A percentile compares a stretch with the other conserved stretches of the same genome.
phyloP scores from a whole-genome alignment of 2,329 filamentous ascomycete species.

The Shiraia sp. region DNA sequence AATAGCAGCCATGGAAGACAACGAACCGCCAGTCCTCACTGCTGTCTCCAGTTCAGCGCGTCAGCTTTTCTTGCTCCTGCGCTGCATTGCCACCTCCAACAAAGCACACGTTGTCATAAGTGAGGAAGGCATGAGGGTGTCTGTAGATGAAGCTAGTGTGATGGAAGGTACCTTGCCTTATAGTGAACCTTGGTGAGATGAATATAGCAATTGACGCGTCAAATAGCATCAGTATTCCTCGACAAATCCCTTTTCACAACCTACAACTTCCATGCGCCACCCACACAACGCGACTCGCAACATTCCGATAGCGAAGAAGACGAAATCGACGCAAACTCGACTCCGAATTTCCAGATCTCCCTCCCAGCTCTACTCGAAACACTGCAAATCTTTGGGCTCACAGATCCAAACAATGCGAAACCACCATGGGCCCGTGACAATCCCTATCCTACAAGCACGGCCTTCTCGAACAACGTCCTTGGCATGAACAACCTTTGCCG shows the following conservation, averaged over 20 bases:
- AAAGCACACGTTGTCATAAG: constrained; percentile 76
- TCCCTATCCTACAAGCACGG: constrained; percentile 63
- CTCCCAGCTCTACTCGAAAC: constrained; percentile 88
- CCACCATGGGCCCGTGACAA: constrained; percentile 46
- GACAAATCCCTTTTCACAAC: constrained; percentile 87
- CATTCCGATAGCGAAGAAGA: constrained; percentile 35
- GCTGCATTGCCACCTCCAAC: constrained; percentile 64
- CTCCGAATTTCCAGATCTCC: constrained; percentile 82
- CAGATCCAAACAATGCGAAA: constrained; percentile 46
- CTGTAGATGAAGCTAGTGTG: constrained; percentile 82
- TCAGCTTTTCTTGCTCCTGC: constrained; percentile 69
- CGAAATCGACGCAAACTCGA: constrained; percentile 47
- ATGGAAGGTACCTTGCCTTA: constrained; percentile 72
- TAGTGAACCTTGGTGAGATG: background rate
- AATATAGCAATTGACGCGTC: constrained; percentile 7
- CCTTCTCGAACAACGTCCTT: constrained; percentile 81
- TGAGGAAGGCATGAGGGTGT: constrained; percentile 82
- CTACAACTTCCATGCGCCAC: constrained; percentile 68
- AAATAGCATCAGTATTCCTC: constrained; percentile 74
- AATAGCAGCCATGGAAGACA: constrained; percentile 31
- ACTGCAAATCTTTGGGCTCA: constrained; percentile 87
- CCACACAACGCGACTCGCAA: constrained; percentile 43
- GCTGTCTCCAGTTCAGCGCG: constrained; percentile 78
- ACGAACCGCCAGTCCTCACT: constrained; percentile 64
- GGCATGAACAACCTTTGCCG: constrained; percentile 86